Percentiles rank a stretch among this genome's conserved stretches.
These are phyloP conservation scores for Forsythia suspensa DNA, from an alignment of 257 asterid genomes.

Conservation along the genomic window DNA sequence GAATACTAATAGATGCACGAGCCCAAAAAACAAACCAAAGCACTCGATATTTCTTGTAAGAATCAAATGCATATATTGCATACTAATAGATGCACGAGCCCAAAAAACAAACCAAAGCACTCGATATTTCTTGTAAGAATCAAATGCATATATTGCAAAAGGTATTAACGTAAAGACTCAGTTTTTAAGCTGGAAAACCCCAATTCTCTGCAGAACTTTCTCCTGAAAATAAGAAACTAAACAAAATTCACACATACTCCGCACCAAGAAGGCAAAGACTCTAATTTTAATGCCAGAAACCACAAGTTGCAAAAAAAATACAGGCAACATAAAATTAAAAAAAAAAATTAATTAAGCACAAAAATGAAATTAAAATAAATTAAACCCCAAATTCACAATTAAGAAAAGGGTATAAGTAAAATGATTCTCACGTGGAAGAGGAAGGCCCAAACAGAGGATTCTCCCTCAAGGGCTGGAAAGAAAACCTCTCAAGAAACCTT, in stretches of 20 bases:
- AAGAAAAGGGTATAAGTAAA: not conserved
- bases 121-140: not conserved
- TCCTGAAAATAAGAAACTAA: not conserved
- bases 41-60: not conserved
- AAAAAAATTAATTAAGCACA: not conserved
- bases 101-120: not conserved
- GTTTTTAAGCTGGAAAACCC: constrained; percentile 8
- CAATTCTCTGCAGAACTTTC: not conserved
- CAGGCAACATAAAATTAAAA: not conserved
- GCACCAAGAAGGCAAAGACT: not conserved
- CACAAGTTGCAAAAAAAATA: too few species aligned
- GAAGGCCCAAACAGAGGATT: constrained; percentile 94
- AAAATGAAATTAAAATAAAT: not conserved
- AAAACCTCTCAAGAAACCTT: constrained; percentile 70
- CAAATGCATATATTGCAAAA: not conserved
- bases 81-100: too few species aligned
- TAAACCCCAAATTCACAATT: not conserved
- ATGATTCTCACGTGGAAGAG: constrained; percentile 63
- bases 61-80: not conserved
- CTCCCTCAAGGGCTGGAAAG: constrained; percentile 78
- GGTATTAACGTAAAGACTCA: not conserved
- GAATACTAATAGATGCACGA: too few species aligned
- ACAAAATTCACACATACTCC: not conserved
- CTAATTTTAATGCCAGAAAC: too few species aligned
- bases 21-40: not conserved